Conservation (phyloP, 495 filamentous ascomycete genomes). For the Emericellopsis terricola region DNA sequence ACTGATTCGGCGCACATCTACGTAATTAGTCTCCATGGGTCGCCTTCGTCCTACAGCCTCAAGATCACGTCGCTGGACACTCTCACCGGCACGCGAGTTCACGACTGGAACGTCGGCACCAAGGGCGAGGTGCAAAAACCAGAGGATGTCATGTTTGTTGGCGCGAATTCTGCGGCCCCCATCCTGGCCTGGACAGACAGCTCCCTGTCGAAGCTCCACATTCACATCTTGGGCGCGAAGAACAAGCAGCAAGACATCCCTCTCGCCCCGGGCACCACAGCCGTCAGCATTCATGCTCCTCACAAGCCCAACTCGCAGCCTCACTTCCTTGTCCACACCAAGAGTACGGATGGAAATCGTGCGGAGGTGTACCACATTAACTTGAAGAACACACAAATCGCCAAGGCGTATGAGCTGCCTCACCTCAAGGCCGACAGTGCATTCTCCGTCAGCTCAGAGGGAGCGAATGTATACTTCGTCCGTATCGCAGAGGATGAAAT, state of each 20-base stretch:
- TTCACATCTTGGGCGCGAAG: conserved; percentile 70
- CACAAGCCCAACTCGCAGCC: conserved; percentile 46
- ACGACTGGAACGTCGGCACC: conserved; percentile 47
- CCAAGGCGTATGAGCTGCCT: conserved; percentile 60
- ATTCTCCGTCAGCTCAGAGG: conserved; percentile 60
- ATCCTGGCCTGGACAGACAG: conserved; percentile 72
- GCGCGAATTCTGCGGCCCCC: conserved; percentile 65
- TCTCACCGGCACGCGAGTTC: conserved; percentile 44
- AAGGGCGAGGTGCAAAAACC: conserved; percentile 51
- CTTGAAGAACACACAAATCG: conserved; percentile 40
- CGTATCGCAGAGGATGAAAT: conserved; percentile 55
- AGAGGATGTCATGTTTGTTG: conserved; percentile 61
- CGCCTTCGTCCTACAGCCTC: conserved; percentile 47
- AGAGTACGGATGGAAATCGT: conserved; percentile 50
- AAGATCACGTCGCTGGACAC: conserved; percentile 57
- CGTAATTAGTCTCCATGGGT: conserved; percentile 57
- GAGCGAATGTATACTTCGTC: conserved; percentile 76
- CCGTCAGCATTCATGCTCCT: conserved; percentile 57
- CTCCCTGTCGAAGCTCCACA: conserved; percentile 43
- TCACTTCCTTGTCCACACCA: conserved; percentile 74
- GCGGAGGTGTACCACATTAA: conserved; percentile 79
- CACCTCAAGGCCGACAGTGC: conserved; percentile 47
- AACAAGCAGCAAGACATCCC: conserved; percentile 27
- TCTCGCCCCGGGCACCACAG: conserved; percentile 39
- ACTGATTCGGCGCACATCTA: conserved; percentile 56